Base-by-base conservation (phyloP, 1,139 yeast genomes). In the Nakaseomyces bracarensis region DNA sequence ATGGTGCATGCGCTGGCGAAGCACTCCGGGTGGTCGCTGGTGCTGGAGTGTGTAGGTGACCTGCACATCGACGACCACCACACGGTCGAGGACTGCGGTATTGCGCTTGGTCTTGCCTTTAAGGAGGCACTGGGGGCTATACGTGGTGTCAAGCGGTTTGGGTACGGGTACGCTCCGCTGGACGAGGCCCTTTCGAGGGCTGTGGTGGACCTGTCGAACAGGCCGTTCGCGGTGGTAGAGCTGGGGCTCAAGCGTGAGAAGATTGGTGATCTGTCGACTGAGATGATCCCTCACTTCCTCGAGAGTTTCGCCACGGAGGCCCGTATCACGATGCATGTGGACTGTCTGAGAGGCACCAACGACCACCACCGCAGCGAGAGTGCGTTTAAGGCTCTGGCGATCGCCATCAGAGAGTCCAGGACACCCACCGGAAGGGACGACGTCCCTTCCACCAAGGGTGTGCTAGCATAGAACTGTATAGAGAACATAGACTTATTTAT, bases 1-100 rank as follows among this genome's bases (percentile, higher is more conserved):
- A 91, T 91, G 98, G 70, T 91, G 36, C 96, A 89, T 58, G 98
- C 98, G 0, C 71, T 91, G 53, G 96, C 97, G 35, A 91, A 91
- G 60, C 98, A 91, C 64, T 72, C 93, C 1, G 98, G 98, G 11
- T 91, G 98, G 98, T 85, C 96, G 16, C 64, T 91, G 47, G 70
- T 84, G 26, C 74, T 91, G 21, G 95, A 84, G 58, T 89, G 97
- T 65, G 74, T 82, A 47, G 98, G 98, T 30, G 98, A 91, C 61
- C 69, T 87, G 57, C 95, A 87, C 63, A 89, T 91, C 43, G 98
- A 91, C 61, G 98, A 91, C 65, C 98, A 91, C 63, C 98, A 91
- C 63, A 80, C 95, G 1, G 83, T 96, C 4, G 98, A 91, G 64
- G 98, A 91, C 65, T 86, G 87, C 49, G 96, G 91, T 33, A 85